Evolutionary conservation across 306 rosid species (phyloP), one percentile per base, ranked within the genome.

Genomic region (Amphicarpaea edgeworthii): DNA sequence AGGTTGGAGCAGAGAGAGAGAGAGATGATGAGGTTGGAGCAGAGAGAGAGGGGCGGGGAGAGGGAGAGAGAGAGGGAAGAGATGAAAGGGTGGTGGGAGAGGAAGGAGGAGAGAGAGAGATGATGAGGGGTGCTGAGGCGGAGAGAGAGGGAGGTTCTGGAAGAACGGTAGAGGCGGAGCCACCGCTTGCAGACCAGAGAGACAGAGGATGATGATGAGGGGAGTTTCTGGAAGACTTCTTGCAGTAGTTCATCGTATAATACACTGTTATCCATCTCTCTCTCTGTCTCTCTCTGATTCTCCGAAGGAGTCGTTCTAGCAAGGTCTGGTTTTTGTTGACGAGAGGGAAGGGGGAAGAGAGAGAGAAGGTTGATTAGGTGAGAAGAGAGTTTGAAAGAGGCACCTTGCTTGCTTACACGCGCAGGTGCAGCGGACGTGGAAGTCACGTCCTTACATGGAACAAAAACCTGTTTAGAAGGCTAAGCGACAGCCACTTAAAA

Each of bases 121-220:
- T n/a, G n/a, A n/a, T n/a, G 50, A 79, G 73, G 42, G 17, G 78
- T 26, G 26, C 74, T 21, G 49, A 90, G 59, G 12, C 80, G 90
- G 24, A 95, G 96, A 32, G 96, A 87, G 34, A 95, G 90, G 41
- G 91, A 78, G 63, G 89, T 86, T 49, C 21, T 86, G 42, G 96
- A 90, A 11, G 90, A 77, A 17, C 98, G 90, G 85, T 72, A 83
- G 75, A 95, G 93, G 50, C 37, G 59, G 57, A 95, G 98, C 98
- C 98, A 95, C 11, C 97, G 93, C 75, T 86, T 92, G 68, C 84
- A 92, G 75, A 95, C 97, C 6, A 95, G 72, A 70, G 96, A 78
- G 32, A 95, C 83, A 0, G 93, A 83, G 6, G 85, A 67, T 0
- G 90, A 83, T 0, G 91, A 85, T 0, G 83, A 79, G 6, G 97